Percentiles rank a stretch among this genome's conserved stretches.
phyloP scores from a whole-genome alignment of 1,284 basidiomycete genomes.

The Ceratobasidium sp. region DNA sequence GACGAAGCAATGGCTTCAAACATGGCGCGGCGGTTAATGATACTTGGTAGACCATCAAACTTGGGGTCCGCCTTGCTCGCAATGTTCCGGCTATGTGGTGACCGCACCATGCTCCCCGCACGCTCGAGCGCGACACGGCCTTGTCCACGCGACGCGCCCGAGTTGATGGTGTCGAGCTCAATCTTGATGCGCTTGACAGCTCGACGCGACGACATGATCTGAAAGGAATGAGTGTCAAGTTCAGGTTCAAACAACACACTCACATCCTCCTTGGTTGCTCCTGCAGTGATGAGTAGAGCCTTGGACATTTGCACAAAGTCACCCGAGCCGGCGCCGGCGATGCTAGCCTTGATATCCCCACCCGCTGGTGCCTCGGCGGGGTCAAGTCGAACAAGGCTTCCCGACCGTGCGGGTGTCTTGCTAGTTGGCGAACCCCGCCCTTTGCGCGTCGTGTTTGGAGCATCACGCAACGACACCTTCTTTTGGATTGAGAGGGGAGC shows the following conservation, averaged over 20 bases:
- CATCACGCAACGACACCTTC: slow-evolving; percentile 60
- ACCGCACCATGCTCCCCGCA: slow-evolving; percentile 47
- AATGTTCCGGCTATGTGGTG: slow-evolving; percentile 51
- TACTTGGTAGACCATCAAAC: slow-evolving; percentile 27
- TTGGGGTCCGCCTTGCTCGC: slow-evolving; percentile 39
- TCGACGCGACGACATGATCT: slow-evolving; percentile 71
- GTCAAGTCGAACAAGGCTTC: slow-evolving; percentile 26
- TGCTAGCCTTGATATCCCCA: neutral
- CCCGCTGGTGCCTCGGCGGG: neutral
- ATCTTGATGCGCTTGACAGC: slow-evolving; percentile 73
- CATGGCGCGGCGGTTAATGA: slow-evolving; percentile 32
- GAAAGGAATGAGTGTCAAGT: slow-evolving; percentile 29
- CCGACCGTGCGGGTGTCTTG: slow-evolving; percentile 24
- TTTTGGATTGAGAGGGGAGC: slow-evolving; percentile 83
- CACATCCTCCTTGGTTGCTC: slow-evolving; percentile 73
- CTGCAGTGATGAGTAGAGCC: slow-evolving; percentile 46
- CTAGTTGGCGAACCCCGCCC: slow-evolving; percentile 33
- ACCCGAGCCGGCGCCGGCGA: neutral
- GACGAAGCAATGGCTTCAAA: slow-evolving; percentile 27
- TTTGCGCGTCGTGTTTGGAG: slow-evolving; percentile 28
- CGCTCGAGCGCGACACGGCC: slow-evolving; percentile 36
- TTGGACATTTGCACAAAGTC: slow-evolving; percentile 7
- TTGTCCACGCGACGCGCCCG: slow-evolving; percentile 33
- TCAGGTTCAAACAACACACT: slow-evolving; percentile 44
- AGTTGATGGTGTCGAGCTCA: slow-evolving; percentile 51